Evolutionary conservation across 805 yeast species (phyloP).

Genomic region (Nematodospora valgi): DNA sequence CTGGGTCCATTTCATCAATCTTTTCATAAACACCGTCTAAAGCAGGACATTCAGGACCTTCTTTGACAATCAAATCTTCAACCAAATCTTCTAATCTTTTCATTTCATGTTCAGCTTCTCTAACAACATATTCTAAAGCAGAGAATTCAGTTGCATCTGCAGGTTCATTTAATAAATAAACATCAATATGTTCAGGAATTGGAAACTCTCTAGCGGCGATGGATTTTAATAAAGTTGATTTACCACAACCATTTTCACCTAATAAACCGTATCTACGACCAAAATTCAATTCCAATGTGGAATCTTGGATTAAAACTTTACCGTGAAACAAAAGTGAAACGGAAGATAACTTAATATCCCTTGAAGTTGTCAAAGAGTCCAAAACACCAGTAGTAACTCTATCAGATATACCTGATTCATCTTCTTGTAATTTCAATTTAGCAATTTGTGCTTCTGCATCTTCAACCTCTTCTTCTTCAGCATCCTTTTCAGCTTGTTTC

Average conservation of each 20-base stretch:
- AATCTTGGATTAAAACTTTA: constrained; percentile 91
- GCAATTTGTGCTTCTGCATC: constrained; percentile 72
- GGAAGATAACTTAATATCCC: constrained; percentile 90
- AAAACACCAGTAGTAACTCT: constrained; percentile 98
- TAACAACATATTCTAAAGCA: constrained; percentile 93
- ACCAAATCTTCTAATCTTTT: constrained; percentile 87
- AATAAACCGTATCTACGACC: constrained; percentile 97
- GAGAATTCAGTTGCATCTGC: constrained; percentile 91
- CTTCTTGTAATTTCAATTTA: constrained; percentile 88
- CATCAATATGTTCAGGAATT: constrained; percentile 85
- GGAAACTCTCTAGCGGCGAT: constrained; percentile 96
- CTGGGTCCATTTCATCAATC: constrained; percentile 93
- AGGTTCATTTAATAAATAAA: constrained; percentile 93
- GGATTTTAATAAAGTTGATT: constrained; percentile 90
- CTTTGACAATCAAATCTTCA: constrained; percentile 82
- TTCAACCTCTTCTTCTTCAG: constrained; percentile 51
- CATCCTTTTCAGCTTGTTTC: constrained; percentile 53
- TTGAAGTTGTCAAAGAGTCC: constrained; percentile 81
- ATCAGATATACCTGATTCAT: constrained; percentile 90
- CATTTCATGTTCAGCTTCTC: constrained; percentile 92
- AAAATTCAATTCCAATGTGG: constrained; percentile 86
- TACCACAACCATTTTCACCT: constrained; percentile 99
- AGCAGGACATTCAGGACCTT: constrained; percentile 88
- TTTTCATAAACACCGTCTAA: constrained; percentile 91
- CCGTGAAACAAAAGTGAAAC: constrained; percentile 95